Evolutionary conservation across 441 rosid species (phyloP).

Genomic region (Brassica balearica): DNA sequence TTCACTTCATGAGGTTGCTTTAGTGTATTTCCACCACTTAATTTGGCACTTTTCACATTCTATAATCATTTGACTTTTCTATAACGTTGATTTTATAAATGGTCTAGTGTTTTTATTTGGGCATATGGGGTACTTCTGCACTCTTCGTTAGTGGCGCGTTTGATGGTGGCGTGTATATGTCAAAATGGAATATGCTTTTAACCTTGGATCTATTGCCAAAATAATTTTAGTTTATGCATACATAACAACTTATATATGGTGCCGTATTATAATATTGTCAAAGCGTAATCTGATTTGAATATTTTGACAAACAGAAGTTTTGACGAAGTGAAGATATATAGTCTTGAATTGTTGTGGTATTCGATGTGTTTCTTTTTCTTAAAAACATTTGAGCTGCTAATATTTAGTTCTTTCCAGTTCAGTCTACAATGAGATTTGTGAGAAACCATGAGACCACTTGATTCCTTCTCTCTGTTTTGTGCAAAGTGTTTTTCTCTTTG

Average conservation of each 20-base stretch:
- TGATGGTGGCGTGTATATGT: conserved; percentile 35
- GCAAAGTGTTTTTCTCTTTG: neutral
- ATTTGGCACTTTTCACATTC: neutral
- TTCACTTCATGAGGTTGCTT: conserved; percentile 22
- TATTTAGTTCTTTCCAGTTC: too few relatives aligned
- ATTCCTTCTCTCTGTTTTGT: neutral
- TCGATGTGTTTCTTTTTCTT: too few relatives aligned
- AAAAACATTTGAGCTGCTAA: too few relatives aligned
- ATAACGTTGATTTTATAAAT: neutral
- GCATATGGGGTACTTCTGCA: conserved; percentile 16
- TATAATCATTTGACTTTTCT: neutral
- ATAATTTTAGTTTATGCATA: neutral
- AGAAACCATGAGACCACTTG: neutral
- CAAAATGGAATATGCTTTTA: conserved; percentile 39
- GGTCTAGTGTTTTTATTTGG: neutral
- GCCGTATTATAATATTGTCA: neutral
- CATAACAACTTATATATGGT: neutral
- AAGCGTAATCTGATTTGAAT: neutral
- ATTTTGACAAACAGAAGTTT: neutral
- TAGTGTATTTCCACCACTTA: conserved; percentile 13
- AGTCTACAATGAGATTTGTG: too few relatives aligned
- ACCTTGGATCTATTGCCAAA: neutral
- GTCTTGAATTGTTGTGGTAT: neutral
- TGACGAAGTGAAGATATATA: too few relatives aligned
- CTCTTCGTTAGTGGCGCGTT: conserved; percentile 29